Conservation (phyloP, 2,329 filamentous ascomycete genomes). For the Claviceps sp. region DNA sequence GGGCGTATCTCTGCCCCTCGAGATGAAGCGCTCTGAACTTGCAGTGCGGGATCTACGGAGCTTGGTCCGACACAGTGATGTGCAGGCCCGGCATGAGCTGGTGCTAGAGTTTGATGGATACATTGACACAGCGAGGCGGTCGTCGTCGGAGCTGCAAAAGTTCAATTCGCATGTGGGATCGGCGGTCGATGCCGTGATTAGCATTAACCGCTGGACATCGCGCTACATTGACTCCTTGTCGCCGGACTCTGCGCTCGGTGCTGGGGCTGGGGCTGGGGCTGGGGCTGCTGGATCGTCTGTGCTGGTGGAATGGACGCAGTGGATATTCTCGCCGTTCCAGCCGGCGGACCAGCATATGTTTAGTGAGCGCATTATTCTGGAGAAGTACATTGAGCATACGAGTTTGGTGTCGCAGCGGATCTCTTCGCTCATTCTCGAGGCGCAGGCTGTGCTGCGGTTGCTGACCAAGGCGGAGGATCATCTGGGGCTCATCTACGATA, state of each 20-base stretch:
- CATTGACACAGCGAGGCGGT: slow-evolving; percentile 52
- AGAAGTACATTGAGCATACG: slow-evolving; percentile 66
- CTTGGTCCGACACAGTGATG: slow-evolving; percentile 43
- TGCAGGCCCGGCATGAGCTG: slow-evolving; percentile 56
- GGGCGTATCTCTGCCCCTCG: slow-evolving; percentile 54
- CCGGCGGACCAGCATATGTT: slow-evolving; percentile 31
- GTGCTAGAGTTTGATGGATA: slow-evolving; percentile 66
- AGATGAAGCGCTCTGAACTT: slow-evolving; percentile 66
- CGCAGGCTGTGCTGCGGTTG: slow-evolving; percentile 50
- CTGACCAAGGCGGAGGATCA: slow-evolving; percentile 57
- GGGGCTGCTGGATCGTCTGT: slow-evolving; percentile 18
- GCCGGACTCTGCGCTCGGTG: slow-evolving; percentile 15
- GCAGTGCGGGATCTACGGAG: slow-evolving; percentile 32
- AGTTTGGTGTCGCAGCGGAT: slow-evolving; percentile 58
- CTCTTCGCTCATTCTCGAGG: slow-evolving; percentile 51
- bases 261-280: slow-evolving; percentile 10
- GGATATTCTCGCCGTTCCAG: slow-evolving; percentile 49
- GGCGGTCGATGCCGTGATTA: slow-evolving; percentile 60
- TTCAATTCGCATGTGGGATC: slow-evolving; percentile 68
- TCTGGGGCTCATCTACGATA: slow-evolving; percentile 54
- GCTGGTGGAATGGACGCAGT: slow-evolving; percentile 27
- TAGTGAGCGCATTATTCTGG: slow-evolving; percentile 45
- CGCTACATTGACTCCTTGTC: slow-evolving; percentile 52
- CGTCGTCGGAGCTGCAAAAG: slow-evolving; percentile 52
- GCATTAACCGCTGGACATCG: slow-evolving; percentile 63